Evolutionary conservation across 495 filamentous ascomycete genomes (phyloP), one percentile per base, ranked within the genome.

Genomic region (Chaetomium fimeti): DNA sequence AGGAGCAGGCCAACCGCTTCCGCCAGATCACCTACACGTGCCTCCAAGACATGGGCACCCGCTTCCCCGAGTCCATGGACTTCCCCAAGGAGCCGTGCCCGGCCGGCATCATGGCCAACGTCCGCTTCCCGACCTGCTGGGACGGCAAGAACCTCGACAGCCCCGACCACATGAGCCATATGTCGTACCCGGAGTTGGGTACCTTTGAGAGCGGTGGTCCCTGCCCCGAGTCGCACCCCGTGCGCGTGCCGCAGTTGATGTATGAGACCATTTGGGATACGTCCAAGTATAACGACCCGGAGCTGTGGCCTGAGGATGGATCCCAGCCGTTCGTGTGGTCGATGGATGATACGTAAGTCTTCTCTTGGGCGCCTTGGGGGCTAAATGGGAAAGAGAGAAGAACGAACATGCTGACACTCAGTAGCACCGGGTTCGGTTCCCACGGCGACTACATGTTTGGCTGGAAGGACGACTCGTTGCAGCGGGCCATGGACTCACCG

Each of bases 301-400:
- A 54, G 36, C 55, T 57, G 40, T 81, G 79, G 77, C 78, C 79
- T 12, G 70, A 73, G 56, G 77, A 77, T 54, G 76, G 76, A 49
- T 57, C 73, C 64, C 54, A 77, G 81, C 80, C 79, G n/a, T 81
- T 82, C 68, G 76, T 81, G 20, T 82, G 78, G 78, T 75, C 71
- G 53, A 57, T 57, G 55, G 36, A 57, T 27, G 55, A 57, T 15
- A 43, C 20, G 55, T 57, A 38, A 18, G 55, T 38, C 15, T 29
- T 54, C 25, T 5, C n/a, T 20, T 24, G 2, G n/a, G 16, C 16
- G 11, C 18, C 15, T 2, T 6, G n/a, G 45, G 20, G 45, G 4
- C n/a, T n/a, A n/a, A 0, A 52, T 25, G 4, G 13, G 15, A 15
- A 45, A 48, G 43, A 9, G 24, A 29, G n/a, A 60, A 49, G 9